Evolutionary conservation across 164 flowering plant species (phyloP).

Genomic region (Piper longum): DNA sequence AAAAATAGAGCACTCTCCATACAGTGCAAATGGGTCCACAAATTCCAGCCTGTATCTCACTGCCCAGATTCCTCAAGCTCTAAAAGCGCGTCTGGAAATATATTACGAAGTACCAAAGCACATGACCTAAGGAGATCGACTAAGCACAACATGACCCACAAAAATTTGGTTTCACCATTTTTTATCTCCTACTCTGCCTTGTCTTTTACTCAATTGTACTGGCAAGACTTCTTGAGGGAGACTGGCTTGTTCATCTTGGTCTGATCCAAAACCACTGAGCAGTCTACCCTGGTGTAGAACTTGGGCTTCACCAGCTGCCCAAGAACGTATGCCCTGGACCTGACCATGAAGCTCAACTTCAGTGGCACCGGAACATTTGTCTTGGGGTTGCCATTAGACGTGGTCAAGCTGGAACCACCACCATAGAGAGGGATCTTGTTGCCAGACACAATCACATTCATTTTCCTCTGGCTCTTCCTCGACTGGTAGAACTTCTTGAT

Average conservation of each 20-base stretch:
- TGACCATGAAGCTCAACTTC: slow-evolving; percentile 37
- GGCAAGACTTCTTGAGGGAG: slow-evolving; percentile 48
- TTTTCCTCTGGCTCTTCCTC: slow-evolving; percentile 53
- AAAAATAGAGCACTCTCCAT: not conserved
- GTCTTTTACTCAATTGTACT: slow-evolving; percentile 12
- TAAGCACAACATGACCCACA: not conserved
- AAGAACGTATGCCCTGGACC: slow-evolving; percentile 67
- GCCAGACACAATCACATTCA: slow-evolving; percentile 37
- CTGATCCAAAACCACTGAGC: slow-evolving; percentile 34
- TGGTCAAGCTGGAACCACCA: slow-evolving; percentile 55
- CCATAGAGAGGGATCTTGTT: slow-evolving; percentile 72
- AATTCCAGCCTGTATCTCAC: not conserved
- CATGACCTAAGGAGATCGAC: not conserved
- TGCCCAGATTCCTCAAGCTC: not conserved
- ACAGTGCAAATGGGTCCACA: not conserved
- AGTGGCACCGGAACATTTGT: slow-evolving; percentile 36
- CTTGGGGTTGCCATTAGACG: slow-evolving; percentile 39
- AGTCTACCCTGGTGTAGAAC: slow-evolving; percentile 45
- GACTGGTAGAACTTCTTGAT: slow-evolving; percentile 66
- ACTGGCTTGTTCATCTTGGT: slow-evolving; percentile 35
- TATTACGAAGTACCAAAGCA: not conserved
- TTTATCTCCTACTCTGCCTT: not conserved
- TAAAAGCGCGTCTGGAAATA: not conserved
- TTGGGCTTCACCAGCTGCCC: slow-evolving; percentile 77
- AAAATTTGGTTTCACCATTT: not conserved